Evolutionary conservation across 208 protist species (phyloP).

Genomic region (Strigomonas culicis): DNA sequence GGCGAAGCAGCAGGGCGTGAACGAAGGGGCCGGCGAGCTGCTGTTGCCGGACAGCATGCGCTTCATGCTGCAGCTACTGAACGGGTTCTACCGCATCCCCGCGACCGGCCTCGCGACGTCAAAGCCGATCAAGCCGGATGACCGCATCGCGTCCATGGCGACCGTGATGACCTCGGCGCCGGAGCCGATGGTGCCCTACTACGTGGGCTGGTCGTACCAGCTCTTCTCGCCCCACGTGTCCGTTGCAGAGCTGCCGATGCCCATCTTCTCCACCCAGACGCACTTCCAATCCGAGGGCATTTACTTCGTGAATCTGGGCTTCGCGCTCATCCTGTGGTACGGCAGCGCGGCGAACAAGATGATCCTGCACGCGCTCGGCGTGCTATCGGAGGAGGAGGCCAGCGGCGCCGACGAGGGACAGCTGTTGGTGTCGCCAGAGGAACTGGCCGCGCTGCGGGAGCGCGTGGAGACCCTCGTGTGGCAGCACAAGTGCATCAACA

Average conservation of each 20-base stretch:
- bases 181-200: conserved; percentile 61
- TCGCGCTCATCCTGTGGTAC: conserved; percentile 71
- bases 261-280: conserved; percentile 52
- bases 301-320: conserved; percentile 56
- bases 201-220: conserved; percentile 66
- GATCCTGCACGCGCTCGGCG: conserved; percentile 47
- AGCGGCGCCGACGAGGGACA: conserved; percentile 9
- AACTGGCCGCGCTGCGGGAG: conserved; percentile 47
- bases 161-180: conserved; percentile 63
- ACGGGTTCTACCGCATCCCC: conserved; percentile 64
- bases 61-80: conserved; percentile 76
- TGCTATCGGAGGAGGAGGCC: conserved; percentile 21
- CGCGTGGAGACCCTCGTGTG: conserved; percentile 51
- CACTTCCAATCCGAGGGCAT: conserved; percentile 57
- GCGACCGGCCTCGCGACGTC: conserved; percentile 45
- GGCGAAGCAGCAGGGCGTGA: conserved; percentile 41
- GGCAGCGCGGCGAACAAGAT: conserved; percentile 36
- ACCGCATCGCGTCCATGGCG: conserved; percentile 69
- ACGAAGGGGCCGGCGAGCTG: conserved; percentile 34
- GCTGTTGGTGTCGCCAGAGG: conserved; percentile 32
- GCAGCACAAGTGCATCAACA: conserved; percentile 29
- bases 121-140: conserved; percentile 52
- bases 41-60: conserved; percentile 64
- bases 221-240: conserved; percentile 57
- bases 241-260: conserved; percentile 40